Conservation (phyloP, 768 basidiomycete genomes). For the Asterophora lycoperdoides region DNA sequence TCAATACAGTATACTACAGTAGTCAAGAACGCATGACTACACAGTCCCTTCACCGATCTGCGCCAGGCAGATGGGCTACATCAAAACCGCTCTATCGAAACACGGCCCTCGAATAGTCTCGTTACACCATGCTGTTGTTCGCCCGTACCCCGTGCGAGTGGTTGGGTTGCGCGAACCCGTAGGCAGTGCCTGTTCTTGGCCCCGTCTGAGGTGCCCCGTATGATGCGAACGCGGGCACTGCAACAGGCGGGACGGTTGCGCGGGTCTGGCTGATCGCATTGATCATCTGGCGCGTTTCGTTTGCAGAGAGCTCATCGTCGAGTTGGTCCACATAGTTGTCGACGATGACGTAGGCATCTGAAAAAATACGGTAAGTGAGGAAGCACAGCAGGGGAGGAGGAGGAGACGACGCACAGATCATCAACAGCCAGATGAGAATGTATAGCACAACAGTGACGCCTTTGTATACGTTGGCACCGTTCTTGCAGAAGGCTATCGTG, state of each 20-base stretch:
- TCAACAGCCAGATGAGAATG: conserved; percentile 48
- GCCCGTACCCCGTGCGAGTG: conserved; percentile 16
- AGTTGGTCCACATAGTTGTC: conserved; percentile 51
- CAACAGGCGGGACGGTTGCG: conserved; percentile 19
- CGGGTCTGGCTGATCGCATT: conserved; percentile 18
- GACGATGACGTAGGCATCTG: conserved; percentile 51
- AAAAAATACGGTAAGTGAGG: neutral
- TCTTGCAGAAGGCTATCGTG: conserved; percentile 37
- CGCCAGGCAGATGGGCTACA: conserved; percentile 15
- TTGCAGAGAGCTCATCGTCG: conserved; percentile 40
- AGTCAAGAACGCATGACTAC: conserved; percentile 19
- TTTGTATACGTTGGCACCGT: conserved; percentile 38
- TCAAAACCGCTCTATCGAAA: neutral
- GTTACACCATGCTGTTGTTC: conserved; percentile 17
- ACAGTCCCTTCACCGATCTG: conserved; percentile 9
- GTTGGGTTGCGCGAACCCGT: conserved; percentile 14
- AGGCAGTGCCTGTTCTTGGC: conserved; percentile 6
- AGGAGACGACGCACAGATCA: conserved; percentile 43
- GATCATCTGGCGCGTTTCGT: conserved; percentile 22
- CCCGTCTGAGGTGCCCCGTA: conserved; percentile 8
- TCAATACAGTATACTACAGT: conserved; percentile 7
- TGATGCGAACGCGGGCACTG: conserved; percentile 19
- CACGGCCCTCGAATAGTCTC: conserved; percentile 4
- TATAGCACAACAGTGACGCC: conserved; percentile 41
- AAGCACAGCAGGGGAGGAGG: neutral